Base-by-base conservation (phyloP, 768 basidiomycete species). In the Cystobasidium ongulense region DNA sequence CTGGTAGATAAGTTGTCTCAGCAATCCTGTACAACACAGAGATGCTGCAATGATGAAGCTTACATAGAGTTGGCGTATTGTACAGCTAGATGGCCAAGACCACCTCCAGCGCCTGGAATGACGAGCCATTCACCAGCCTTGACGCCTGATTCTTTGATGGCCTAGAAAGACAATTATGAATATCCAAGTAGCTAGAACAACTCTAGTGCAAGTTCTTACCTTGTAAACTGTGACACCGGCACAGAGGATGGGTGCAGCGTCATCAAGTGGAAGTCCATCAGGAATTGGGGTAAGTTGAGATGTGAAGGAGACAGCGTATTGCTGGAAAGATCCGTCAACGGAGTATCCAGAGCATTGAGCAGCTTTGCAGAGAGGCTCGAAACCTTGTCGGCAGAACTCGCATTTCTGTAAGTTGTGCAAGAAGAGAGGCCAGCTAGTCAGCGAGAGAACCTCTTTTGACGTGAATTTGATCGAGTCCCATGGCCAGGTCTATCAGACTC, bases 241-340 rank as follows among this genome's bases (percentile, higher is more conserved):
- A 77, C 90, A 92, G 15, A 91, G 86, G 73, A 93, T 85, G 3
- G 91, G 87, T 1, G 86, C 85, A 71, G 88, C 89, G 46, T 85
- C 84, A 38, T 90, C 79, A 43, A 84, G 78, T 53, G 81, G 78
- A 29, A 86, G 75, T 5, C 80, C 82, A 0, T 89, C 86, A 2
- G 92, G 92, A 77, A 94, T 91, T 4, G 87, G 88, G 3, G 91
- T 91, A 50, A 94, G 88, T 75, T 85, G 85, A 71, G 86, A 82
- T 23, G 88, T 87, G 80, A 83, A 91, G 0, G 89, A 89, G n/a
- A 79, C 78, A 43, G 78, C 68, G 71, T 76, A 67, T 70, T 79
- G 78, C 64, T 78, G 79, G 79, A 79, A 79, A 4, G 78, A 76
- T 21, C 79, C 92, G 76, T 91, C 87, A 62, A 88, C 84, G 38